phyloP scores from a whole-genome alignment of 2,329 filamentous ascomycete species.

The Rasamsonia emersonii region DNA sequence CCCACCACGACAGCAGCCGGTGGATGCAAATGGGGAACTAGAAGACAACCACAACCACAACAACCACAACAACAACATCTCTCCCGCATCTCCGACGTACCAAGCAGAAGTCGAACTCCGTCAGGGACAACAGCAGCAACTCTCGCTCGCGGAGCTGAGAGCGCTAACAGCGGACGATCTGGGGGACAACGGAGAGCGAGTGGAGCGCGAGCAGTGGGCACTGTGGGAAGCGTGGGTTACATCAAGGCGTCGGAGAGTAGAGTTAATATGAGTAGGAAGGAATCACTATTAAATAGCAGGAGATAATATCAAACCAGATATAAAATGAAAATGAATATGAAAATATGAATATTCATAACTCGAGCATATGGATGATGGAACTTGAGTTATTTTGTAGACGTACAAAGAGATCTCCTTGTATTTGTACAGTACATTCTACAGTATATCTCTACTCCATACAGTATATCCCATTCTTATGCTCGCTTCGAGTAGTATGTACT shows the following conservation, averaged over 20 bases:
- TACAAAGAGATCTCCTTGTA: no score
- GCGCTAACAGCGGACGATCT: conserved; percentile 22
- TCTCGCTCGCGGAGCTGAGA: conserved; percentile 16
- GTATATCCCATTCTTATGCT: no score
- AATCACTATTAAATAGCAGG: no score
- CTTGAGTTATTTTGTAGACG: no score
- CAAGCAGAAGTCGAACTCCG: conserved; percentile 3
- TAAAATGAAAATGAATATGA: no score
- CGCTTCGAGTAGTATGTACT: no score
- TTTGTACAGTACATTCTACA: no score
- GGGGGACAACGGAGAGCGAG: conserved; percentile 28
- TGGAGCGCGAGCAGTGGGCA: conserved; percentile 22
- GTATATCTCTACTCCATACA: no score
- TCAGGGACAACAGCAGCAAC: conserved; percentile 6
- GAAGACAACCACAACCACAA: conserved; percentile 5
- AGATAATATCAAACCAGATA: no score
- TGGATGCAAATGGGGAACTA: conserved; percentile 1
- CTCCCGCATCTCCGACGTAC: conserved; percentile 12
- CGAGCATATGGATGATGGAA: no score
- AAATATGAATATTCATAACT: no score
- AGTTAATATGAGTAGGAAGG: conserved; percentile 14
- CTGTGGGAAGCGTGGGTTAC: conserved; percentile 34
- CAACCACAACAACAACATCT: conserved; percentile 7
- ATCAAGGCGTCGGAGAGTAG: conserved; percentile 12
- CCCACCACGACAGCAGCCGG: conserved; percentile 1